Evolutionary conservation across 306 rosid genomes (phyloP).

Genomic region (Alnus rubra): DNA sequence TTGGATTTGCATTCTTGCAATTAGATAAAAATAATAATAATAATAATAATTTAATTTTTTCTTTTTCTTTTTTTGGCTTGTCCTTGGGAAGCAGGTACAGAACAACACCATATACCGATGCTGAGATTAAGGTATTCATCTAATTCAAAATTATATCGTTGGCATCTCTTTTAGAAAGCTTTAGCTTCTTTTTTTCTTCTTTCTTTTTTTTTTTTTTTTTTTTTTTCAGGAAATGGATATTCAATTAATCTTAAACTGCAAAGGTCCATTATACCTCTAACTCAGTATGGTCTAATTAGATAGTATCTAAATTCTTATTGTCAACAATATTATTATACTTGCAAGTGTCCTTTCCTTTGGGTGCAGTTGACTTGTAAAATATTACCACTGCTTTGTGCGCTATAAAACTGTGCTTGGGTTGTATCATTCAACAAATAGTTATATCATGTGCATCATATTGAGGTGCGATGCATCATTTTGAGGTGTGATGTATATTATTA

Average conservation of each 20-base stretch:
- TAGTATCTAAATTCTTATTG: neutral
- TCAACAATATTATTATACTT: neutral
- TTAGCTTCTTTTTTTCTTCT: no score
- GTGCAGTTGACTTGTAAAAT: neutral
- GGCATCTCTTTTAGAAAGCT: conserved; percentile 2
- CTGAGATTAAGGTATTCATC: conserved; percentile 81
- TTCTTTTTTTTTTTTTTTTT: neutral
- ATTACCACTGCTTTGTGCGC: neutral
- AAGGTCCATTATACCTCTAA: neutral
- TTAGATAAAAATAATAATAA: neutral
- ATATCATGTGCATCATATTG: conserved; percentile 16
- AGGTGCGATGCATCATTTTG: conserved; percentile 5
- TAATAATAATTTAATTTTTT: neutral
- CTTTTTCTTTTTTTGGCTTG: neutral
- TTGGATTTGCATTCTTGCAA: conserved; percentile 24
- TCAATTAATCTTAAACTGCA: neutral
- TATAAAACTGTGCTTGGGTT: neutral
- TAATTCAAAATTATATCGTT: conserved; percentile 3
- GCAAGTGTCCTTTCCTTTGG: neutral
- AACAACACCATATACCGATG: conserved; percentile 74
- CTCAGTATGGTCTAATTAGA: neutral
- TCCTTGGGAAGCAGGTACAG: conserved; percentile 65
- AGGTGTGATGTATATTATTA: neutral
- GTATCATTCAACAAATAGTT: conserved; percentile 18
- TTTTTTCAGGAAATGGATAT: neutral